phyloP scores from a whole-genome alignment of 1,284 basidiomycete species.

The Vanrija pseudolonga region DNA sequence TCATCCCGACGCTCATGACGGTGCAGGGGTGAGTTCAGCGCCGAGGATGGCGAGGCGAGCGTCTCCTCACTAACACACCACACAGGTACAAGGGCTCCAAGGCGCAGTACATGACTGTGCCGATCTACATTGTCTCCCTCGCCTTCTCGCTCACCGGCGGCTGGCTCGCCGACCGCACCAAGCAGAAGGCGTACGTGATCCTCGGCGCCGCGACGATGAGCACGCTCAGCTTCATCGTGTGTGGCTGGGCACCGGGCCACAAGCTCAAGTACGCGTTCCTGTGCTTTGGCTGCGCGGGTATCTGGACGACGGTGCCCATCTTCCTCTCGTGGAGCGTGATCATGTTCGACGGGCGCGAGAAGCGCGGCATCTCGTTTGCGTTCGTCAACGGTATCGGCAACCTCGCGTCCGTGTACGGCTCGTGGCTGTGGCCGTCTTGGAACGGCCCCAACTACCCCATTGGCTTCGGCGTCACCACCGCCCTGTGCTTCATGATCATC shows the following conservation, averaged over 20 bases:
- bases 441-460: constrained; percentile 14
- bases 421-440: constrained; percentile 24
- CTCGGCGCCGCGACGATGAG: constrained; percentile 25
- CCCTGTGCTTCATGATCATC: constrained; percentile 20
- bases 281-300: constrained; percentile 46
- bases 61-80: constrained; percentile 12
- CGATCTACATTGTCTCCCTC: constrained; percentile 38
- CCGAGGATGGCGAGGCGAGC: constrained; percentile 21
- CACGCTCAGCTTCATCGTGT: constrained; percentile 38
- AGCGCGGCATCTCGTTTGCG: constrained; percentile 34
- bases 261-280: constrained; percentile 47
- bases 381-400: constrained; percentile 21
- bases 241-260: constrained; percentile 23
- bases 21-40: too few relatives aligned
- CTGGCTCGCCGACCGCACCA: constrained; percentile 38
- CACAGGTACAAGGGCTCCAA: constrained; percentile 26
- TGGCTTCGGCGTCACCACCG: constrained; percentile 29
- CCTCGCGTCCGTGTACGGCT: constrained; percentile 17
- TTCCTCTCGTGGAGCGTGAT: constrained; percentile 41
- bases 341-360: constrained; percentile 34
- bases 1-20: constrained; percentile 43
- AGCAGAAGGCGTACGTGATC: constrained; percentile 44
- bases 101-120: constrained; percentile 46
- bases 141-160: constrained; percentile 40
- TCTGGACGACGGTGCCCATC: constrained; percentile 45